Evolutionary conservation across 805 yeast genomes (phyloP).

Genomic region (Ogataea trehaloabstinens): DNA sequence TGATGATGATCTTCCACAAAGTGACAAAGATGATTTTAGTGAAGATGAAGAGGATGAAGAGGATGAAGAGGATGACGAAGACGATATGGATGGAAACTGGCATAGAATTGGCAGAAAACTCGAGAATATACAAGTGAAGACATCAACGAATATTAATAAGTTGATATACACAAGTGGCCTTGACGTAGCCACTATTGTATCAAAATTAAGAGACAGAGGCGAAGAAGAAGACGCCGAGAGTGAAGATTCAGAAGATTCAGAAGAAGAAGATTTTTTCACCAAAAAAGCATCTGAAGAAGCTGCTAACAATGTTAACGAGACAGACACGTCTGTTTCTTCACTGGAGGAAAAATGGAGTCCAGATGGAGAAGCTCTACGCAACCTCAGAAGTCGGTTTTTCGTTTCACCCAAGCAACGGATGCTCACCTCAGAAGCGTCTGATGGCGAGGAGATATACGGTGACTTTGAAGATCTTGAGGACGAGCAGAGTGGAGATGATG

Average conservation of each 20-base stretch:
- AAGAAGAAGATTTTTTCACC: slow-evolving; percentile 56
- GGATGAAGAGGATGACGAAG: slow-evolving; percentile 38
- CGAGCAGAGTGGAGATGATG: slow-evolving; percentile 23
- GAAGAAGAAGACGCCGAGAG: slow-evolving; percentile 39
- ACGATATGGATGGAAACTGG: slow-evolving; percentile 39
- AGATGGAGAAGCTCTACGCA: slow-evolving; percentile 36
- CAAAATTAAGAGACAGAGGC: slow-evolving; percentile 65
- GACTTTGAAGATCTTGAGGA: slow-evolving; percentile 32
- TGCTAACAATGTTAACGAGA: slow-evolving; percentile 27
- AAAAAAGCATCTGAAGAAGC: slow-evolving; percentile 36
- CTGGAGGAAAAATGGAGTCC: slow-evolving; percentile 44
- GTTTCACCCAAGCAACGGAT: slow-evolving; percentile 48
- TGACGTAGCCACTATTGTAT: slow-evolving; percentile 68
- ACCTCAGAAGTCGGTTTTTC: slow-evolving; percentile 48
- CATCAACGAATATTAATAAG: slow-evolving; percentile 77
- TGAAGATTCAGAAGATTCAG: slow-evolving; percentile 33
- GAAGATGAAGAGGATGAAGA: slow-evolving; percentile 15
- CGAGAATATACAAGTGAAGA: slow-evolving; percentile 47
- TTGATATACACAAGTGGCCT: slow-evolving; percentile 77
- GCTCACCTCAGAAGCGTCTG: slow-evolving; percentile 38
- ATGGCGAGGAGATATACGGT: slow-evolving; percentile 52
- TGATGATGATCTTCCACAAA: too few species aligned
- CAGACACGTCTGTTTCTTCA: slow-evolving; percentile 38
- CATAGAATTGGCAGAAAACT: slow-evolving; percentile 58
- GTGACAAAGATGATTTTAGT: slow-evolving; percentile 26